Evolutionary conservation across 2,329 filamentous ascomycete genomes (phyloP).

Genomic region (Alternaria triticina): DNA sequence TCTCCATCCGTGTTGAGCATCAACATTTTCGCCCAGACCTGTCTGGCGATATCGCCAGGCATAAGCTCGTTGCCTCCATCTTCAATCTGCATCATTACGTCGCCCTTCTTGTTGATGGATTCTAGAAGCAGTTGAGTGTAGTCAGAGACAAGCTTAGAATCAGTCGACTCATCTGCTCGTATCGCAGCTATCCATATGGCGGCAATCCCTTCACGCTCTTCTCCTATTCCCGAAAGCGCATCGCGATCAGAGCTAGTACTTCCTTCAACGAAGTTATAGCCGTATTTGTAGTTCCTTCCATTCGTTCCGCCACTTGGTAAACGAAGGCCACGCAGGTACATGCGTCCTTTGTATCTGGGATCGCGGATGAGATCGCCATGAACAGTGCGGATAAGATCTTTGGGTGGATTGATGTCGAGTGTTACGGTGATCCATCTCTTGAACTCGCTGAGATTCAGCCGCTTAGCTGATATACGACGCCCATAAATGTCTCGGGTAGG

Average conservation of each 20-base stretch:
- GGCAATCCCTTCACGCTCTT: background rate
- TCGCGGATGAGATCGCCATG: background rate
- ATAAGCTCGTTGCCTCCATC: background rate
- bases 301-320: background rate
- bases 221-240: background rate
- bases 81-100: background rate
- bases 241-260: background rate
- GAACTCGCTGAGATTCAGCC: background rate
- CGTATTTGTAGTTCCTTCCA: background rate
- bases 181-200: background rate
- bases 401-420: background rate
- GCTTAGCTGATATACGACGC: background rate
- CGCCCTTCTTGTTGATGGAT: background rate
- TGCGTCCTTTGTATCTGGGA: background rate
- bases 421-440: background rate
- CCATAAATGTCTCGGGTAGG: background rate
- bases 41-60: background rate
- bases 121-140: background rate
- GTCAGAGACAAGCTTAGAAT: background rate
- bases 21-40: background rate
- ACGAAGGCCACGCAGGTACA: background rate
- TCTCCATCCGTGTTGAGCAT: background rate
- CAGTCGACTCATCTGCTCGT: background rate
- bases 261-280: background rate
- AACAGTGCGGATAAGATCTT: background rate